Evolutionary conservation across 2,329 filamentous ascomycete species (phyloP).

Genomic region (Ophiognomonia clavigignenti-juglandacearum): DNA sequence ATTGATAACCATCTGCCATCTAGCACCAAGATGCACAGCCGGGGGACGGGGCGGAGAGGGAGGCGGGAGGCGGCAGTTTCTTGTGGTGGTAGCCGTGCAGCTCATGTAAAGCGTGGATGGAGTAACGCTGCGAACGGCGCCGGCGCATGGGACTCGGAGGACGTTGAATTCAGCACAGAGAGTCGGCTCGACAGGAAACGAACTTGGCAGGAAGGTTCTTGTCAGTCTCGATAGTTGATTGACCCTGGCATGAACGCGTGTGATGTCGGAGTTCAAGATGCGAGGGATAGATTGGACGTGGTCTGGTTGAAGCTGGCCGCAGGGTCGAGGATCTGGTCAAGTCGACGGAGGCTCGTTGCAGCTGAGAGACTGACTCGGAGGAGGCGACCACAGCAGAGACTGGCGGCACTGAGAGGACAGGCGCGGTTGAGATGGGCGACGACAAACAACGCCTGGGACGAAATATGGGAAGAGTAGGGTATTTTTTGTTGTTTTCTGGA

Average conservation of each 20-base stretch:
- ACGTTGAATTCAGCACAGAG: slow-evolving; percentile 23
- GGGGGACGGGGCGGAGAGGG: not conserved
- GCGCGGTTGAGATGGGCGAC: not conserved
- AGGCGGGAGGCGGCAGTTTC: slow-evolving; percentile 5
- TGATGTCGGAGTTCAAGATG: not conserved
- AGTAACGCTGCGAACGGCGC: slow-evolving; percentile 21
- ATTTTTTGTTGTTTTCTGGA: slow-evolving; percentile 9
- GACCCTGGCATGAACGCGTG: not conserved
- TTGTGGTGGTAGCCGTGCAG: slow-evolving; percentile 24
- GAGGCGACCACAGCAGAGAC: slow-evolving; percentile 10
- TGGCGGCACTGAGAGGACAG: not conserved
- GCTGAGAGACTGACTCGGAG: slow-evolving; percentile 13
- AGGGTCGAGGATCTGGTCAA: not conserved
- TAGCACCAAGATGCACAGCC: slow-evolving; percentile 36
- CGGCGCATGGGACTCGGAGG: slow-evolving; percentile 26
- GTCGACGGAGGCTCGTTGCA: slow-evolving; percentile 5
- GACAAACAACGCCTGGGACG: slow-evolving; percentile 1
- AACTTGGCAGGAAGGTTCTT: slow-evolving; percentile 5
- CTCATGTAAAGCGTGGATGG: slow-evolving; percentile 23
- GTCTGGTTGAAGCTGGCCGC: not conserved
- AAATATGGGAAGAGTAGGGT: slow-evolving; percentile 3
- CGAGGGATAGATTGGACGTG: slow-evolving; percentile 2
- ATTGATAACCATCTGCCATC: slow-evolving; percentile 67
- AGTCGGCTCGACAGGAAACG: slow-evolving; percentile 4
- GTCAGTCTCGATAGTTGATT: slow-evolving; percentile 4